phyloP scores from a whole-genome alignment of 371 early-diverging fungal genomes.

The Polyrhizophydium stewartii region DNA sequence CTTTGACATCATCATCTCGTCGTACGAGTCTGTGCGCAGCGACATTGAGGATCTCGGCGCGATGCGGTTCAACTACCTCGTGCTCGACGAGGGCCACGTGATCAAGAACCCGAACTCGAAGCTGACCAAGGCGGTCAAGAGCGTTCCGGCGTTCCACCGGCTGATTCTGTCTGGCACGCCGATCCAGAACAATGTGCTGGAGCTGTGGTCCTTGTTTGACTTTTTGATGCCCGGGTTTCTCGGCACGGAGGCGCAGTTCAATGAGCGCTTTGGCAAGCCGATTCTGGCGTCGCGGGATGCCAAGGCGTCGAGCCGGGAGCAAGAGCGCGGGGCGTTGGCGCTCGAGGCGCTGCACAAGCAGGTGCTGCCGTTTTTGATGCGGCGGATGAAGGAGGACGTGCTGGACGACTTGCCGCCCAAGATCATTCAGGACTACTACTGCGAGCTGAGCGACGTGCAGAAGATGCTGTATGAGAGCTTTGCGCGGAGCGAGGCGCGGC shows the following conservation, averaged over 20 bases:
- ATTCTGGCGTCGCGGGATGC: conserved; percentile 87
- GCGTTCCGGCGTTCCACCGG: conserved; percentile 78
- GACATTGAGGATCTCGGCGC: conserved; percentile 78
- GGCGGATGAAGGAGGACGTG: conserved; percentile 98
- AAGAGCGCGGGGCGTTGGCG: conserved; percentile 73
- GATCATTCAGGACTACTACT: conserved; percentile 97
- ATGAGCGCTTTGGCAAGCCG: conserved; percentile 85
- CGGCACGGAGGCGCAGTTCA: conserved; percentile 87
- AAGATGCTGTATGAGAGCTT: conserved; percentile 85
- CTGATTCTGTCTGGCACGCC: conserved; percentile 99
- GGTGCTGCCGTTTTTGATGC: conserved; percentile 94
- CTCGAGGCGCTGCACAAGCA: conserved; percentile 94
- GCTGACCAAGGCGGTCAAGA: conserved; percentile 85
- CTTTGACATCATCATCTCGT: conserved; percentile 85
- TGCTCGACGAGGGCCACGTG: conserved; percentile 99
- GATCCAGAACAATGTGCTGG: conserved; percentile 97
- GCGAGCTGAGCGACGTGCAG: conserved; percentile 89
- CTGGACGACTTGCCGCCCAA: conserved; percentile 98
- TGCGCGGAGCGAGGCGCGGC: conserved; percentile 1
- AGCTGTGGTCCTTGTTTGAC: conserved; percentile 98
- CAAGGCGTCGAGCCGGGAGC: conserved; percentile 77
- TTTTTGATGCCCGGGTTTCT: conserved; percentile 97
- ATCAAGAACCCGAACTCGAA: conserved; percentile 97
- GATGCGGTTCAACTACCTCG: conserved; percentile 90
- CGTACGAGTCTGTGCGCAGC: conserved; percentile 95